Base-by-base conservation (phyloP, 805 yeast species). In the Candida anglica region DNA sequence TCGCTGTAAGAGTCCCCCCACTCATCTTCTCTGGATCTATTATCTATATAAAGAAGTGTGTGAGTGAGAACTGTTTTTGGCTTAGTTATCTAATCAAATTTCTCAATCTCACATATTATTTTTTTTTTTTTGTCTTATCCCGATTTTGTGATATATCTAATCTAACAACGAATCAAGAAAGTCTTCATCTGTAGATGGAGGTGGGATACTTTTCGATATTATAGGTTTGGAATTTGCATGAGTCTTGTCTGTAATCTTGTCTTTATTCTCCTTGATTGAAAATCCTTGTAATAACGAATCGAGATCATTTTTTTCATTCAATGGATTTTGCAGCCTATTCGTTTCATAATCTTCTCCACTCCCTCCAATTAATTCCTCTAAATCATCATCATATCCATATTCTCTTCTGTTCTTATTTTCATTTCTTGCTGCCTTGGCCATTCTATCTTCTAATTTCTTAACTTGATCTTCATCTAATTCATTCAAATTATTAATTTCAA, bases 401-500 rank as follows among this genome's bases (percentile, higher is more conserved):
- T 17, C 32, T 10, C 15, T 26, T 4, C 22, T 19, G 5, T 21
- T n/a, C 6, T 13, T 6, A 10, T 27, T 21, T n/a, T n/a, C n/a
- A n/a, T n/a, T n/a, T n/a, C n/a, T n/a, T 9, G 10, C 4, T 22
- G 5, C 5, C 13, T 22, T 14, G 4, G 25, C 5, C 11, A 9
- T 5, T 22, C 4, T n/a, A 11, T 11, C 4, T 8, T 60, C 56
- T 37, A 60, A 45, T 15, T 38, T 41, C 2, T 44, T 48, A 36
- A 56, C 30, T 39, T 51, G 66, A 3, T 13, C 19, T 9, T 36
- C 39, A 32, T 60, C 66, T 15, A 40, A 34, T 6, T 29, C 37
- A 29, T 52, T 49, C 27, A 50, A 44, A 34, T 61, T 66, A 40
- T 66, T 57, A 38, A 66, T 52, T 28, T 65, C 70, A 8, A 65